Base-by-base conservation (phyloP, 2,329 filamentous ascomycete species). In the Talaromyces sp. region DNA sequence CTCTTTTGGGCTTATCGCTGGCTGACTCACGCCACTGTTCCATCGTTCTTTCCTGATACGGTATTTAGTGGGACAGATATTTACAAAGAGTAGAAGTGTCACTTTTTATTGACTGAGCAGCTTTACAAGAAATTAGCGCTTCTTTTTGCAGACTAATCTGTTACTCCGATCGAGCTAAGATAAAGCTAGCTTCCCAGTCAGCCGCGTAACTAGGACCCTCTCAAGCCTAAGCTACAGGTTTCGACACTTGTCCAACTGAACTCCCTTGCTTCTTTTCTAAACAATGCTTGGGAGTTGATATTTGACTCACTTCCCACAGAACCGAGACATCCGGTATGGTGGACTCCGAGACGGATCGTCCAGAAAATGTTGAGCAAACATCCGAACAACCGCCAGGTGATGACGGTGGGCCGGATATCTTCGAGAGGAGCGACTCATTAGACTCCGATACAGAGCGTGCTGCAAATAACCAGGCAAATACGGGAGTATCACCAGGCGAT, bases 341-440 rank as follows among this genome's bases (percentile, higher is more conserved):
- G 25, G 61, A 27, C 38, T 11, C 51, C 49, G 51, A 36, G 19
- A 27, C 49, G 19, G 53, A 27, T 25, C 51, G 61, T 34, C 31
- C 53, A 17, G 25, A 47, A 22, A 49, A 58, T 59, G 64, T 53
- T 15, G 64, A 38, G 22, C 49, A 53, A 59, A 31, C 40, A 6
- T 43, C 43, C 49, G 51, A 53, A 15, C 63, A 47, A 22, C 43
- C 45, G 19, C 34, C 36, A 17, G 40, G 45, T 22, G 61, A 61
- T 25, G 60, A 66, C 2, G 47, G 17, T 7, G 69, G 70, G 22
- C 71, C 71, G 1, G 81, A 82, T 70, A 70, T 82, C 45, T 82
- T 83, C 64, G 81, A 84, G 66, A 81, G 80, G 69, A 71, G 72
- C 61, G 70, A 72, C 31, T 75, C 77, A 15, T 70, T 73, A 29